Base-by-base conservation (phyloP, 371 early-diverging fungal genomes). In the Mucor mucedo region DNA sequence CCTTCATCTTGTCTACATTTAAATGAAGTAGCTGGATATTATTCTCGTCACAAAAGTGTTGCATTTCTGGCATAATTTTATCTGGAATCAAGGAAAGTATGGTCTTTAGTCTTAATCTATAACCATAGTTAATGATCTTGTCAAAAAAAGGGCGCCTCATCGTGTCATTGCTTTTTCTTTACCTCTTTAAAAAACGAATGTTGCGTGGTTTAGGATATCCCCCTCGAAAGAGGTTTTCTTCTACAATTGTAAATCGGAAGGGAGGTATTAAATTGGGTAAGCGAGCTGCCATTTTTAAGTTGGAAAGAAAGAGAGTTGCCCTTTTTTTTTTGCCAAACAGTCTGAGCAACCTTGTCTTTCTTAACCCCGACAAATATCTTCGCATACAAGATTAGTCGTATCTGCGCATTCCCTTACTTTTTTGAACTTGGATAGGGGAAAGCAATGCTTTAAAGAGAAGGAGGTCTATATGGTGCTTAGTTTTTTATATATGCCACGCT, bases 81-180 rank as follows among this genome's bases (percentile, higher is more conserved):
- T 91, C 87, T 2, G 98, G 98, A 5, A 92, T 89, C 9, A 97
- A 84, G 0, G 95, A 95, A 4, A 97, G 73, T 27, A 97, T 88
- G 9, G 95, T 93, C 65, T 84, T 84, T 13, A 94, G 75, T 52
- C 85, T 77, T 44, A 95, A 81, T 52, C 93, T 90, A 76, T 4
- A 10, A n/a, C 33, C 35, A 48, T 42, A 52, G 27, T 41, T 62
- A 42, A 38, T 42, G 5, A 8, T 27, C 48, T 66, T 70, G 28
- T 50, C 21, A 13, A 50, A 11, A 21, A 21, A 21, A 21, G 1
- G 21, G 21, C 21, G 21, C 1, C 21, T 21, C 21, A 21, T 21
- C 21, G 21, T 21, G 50, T 50, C 32, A 29, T 11, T 3, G 10
- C 10, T 13, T 29, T 11, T 13, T 29, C 21, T 48, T 38, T 77